phyloP scores from a whole-genome alignment of 2,329 filamentous ascomycete species.

The Paracorniculantispora psalliotae region DNA sequence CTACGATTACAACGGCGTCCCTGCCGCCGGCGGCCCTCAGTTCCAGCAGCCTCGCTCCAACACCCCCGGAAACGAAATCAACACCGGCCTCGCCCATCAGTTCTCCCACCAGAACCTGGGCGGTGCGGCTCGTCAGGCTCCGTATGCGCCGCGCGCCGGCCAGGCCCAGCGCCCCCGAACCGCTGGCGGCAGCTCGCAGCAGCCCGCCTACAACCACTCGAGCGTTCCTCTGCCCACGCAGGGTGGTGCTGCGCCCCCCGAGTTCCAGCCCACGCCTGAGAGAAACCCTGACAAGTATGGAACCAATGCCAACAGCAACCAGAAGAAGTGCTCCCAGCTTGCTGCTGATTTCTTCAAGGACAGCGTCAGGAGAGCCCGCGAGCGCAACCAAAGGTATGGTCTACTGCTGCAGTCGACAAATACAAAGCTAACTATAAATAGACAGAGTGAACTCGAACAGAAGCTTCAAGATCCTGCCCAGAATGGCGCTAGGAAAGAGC shows the following conservation, averaged over 20 bases:
- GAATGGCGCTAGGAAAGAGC: constrained; percentile 70
- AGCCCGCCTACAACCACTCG: constrained; percentile 56
- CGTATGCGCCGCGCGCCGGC: constrained; percentile 62
- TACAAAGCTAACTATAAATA: constrained; percentile 30
- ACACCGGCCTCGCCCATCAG: constrained; percentile 88
- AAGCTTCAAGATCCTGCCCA: constrained; percentile 74
- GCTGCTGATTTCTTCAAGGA: constrained; percentile 97
- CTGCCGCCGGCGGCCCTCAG: constrained; percentile 25
- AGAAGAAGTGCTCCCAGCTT: constrained; percentile 64
- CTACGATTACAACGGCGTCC: constrained; percentile 48
- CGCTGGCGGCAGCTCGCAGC: constrained; percentile 63
- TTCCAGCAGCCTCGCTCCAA: constrained; percentile 48
- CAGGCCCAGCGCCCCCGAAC: constrained; percentile 77
- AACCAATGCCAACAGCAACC: constrained; percentile 60
- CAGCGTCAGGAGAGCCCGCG: constrained; percentile 90
- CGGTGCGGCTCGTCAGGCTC: constrained; percentile 62
- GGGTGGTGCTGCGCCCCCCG: constrained; percentile 56
- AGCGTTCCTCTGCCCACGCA: constrained; percentile 59
- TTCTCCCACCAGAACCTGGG: constrained; percentile 95
- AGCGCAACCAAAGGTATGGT: constrained; percentile 84
- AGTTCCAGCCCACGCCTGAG: constrained; percentile 75
- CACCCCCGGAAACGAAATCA: constrained; percentile 70
- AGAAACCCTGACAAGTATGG: constrained; percentile 79
- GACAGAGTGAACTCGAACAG: constrained; percentile 87
- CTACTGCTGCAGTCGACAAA: background rate